These are phyloP conservation scores for Trametes punicea DNA, from an alignment of 768 basidiomycete species.

Conservation along the genomic window DNA sequence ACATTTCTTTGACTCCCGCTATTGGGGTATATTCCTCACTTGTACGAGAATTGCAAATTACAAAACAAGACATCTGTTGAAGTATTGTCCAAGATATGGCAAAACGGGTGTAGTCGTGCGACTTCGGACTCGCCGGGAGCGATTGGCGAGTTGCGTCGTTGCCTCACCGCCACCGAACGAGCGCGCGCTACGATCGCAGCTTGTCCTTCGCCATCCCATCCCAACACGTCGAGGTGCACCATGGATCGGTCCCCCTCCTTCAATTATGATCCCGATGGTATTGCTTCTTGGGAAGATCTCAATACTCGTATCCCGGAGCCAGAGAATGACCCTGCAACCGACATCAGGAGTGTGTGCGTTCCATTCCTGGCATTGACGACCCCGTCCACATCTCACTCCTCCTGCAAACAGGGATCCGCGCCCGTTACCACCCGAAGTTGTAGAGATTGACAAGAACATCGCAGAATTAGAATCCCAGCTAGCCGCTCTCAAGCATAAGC, in stretches of 20 bases:
- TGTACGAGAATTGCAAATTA: too few relatives aligned
- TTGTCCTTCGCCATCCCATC: not conserved
- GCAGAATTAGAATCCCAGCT: slow-evolving; percentile 25
- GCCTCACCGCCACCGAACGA: too few relatives aligned
- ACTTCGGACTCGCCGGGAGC: too few relatives aligned
- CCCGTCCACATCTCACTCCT: not conserved
- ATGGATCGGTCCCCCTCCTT: too few relatives aligned
- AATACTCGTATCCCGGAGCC: not conserved
- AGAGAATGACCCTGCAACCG: not conserved
- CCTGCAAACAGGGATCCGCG: slow-evolving; percentile 26
- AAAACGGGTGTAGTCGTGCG: too few relatives aligned
- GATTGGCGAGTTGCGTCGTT: too few relatives aligned
- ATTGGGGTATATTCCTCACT: too few relatives aligned
- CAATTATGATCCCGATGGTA: not conserved
- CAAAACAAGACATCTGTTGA: too few relatives aligned
- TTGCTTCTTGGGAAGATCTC: not conserved
- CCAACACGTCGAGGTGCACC: not conserved
- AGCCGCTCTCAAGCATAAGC: slow-evolving; percentile 21
- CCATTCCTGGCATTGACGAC: not conserved
- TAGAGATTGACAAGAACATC: slow-evolving; percentile 27
- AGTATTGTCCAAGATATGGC: too few relatives aligned
- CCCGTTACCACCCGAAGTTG: slow-evolving; percentile 22
- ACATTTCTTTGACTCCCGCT: too few relatives aligned
- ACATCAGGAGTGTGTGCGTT: not conserved
- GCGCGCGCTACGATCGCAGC: not conserved